Conservation (phyloP, 371 early-diverging fungal genomes). For the Chytridiales sp. region DNA sequence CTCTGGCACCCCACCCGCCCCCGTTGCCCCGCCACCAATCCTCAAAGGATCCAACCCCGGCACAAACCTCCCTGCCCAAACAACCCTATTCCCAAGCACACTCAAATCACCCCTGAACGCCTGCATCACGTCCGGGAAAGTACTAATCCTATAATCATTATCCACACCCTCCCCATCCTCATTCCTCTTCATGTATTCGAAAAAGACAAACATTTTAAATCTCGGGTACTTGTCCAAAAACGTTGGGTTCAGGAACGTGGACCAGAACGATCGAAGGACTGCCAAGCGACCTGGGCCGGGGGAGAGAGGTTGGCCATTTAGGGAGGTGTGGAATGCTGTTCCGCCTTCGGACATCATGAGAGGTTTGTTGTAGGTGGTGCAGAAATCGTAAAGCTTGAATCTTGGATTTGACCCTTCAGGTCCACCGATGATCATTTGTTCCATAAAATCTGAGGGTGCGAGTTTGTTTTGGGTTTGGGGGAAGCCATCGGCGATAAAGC, state of each 20-base stretch:
- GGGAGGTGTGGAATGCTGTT: conserved; percentile 30
- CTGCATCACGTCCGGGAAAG: conserved; percentile 12
- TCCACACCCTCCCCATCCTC: conserved; percentile 16
- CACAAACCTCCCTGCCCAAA: conserved; percentile 18
- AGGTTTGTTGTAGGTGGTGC: conserved; percentile 20
- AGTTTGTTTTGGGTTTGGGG: conserved; percentile 12
- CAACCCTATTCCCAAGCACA: background rate
- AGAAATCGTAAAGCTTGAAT: conserved; percentile 29
- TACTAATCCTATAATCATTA: conserved; percentile 33
- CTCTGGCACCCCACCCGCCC: no score
- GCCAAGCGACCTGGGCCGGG: conserved; percentile 29
- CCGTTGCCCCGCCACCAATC: conserved; percentile 2
- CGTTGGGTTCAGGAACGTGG: conserved; percentile 26
- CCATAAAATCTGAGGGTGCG: conserved; percentile 14
- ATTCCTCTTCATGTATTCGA: conserved; percentile 33
- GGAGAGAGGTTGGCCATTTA: conserved; percentile 3
- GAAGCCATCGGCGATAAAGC: conserved; percentile 13
- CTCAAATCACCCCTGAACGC: conserved; percentile 24
- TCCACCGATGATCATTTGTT: conserved; percentile 21
- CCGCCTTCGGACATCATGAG: conserved; percentile 39
- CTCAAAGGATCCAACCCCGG: conserved; percentile 18
- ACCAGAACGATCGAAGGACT: conserved; percentile 34
- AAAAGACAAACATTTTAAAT: conserved; percentile 33
- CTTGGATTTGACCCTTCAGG: background rate
- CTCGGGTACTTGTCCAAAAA: conserved; percentile 28